A percentile compares a stretch with the other conserved stretches of the same genome.
Conservation (phyloP, 352 stramenopile genomes). For the Elongisporangium prolatum region DNA sequence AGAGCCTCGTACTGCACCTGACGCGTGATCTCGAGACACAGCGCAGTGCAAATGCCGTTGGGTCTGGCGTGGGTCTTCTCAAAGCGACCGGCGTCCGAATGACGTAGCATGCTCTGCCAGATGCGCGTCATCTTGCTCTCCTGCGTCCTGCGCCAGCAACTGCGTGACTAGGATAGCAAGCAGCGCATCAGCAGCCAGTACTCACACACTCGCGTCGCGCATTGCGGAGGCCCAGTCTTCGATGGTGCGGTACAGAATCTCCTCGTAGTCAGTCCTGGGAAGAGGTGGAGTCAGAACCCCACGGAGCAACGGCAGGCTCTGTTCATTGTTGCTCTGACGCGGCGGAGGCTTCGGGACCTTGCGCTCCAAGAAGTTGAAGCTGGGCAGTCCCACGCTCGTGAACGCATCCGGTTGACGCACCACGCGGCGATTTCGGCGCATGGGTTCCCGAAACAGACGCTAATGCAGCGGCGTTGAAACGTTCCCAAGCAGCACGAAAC, state of each 20-base stretch:
- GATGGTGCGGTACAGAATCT: slow-evolving; percentile 16
- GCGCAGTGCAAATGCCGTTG: slow-evolving; percentile 51
- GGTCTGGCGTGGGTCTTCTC: slow-evolving; percentile 17
- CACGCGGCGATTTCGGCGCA: slow-evolving; percentile 7
- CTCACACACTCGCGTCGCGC: slow-evolving; percentile 16
- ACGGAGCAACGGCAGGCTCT: not conserved
- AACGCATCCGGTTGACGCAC: slow-evolving; percentile 10
- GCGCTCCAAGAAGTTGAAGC: slow-evolving; percentile 67
- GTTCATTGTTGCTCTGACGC: not conserved
- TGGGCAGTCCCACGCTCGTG: slow-evolving; percentile 34
- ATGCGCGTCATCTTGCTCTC: slow-evolving; percentile 48
- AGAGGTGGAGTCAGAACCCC: not conserved
- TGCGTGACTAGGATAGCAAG: no score
- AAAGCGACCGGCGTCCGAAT: slow-evolving; percentile 55
- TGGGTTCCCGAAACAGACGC: not conserved
- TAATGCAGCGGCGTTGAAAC: slow-evolving; percentile 6
- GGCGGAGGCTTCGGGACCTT: slow-evolving; percentile 5
- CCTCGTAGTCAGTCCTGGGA: slow-evolving; percentile 16
- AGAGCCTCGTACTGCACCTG: slow-evolving; percentile 14
- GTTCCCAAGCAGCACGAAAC: slow-evolving; percentile 3
- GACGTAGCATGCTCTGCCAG: slow-evolving; percentile 54
- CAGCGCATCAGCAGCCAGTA: not conserved
- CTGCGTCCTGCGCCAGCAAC: slow-evolving; percentile 14
- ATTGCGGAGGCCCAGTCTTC: slow-evolving; percentile 11
- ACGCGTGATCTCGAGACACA: slow-evolving; percentile 47